These are phyloP conservation scores for Taphrina deformans DNA, from an alignment of 1,139 yeast genomes.

Conservation along the genomic window DNA sequence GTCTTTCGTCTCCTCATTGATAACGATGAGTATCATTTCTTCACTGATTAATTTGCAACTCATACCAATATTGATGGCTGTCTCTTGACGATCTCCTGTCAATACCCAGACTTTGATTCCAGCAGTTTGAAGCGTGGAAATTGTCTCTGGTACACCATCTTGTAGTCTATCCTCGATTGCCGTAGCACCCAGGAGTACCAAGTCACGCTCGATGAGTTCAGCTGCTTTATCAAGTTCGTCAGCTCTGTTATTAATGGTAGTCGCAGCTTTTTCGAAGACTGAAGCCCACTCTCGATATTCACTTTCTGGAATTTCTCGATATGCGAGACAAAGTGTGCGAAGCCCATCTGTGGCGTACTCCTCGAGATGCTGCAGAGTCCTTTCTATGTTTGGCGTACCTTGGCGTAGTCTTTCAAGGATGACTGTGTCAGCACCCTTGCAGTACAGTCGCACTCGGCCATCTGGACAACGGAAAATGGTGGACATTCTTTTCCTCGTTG, in stretches of 20 bases:
- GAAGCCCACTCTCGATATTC: slow-evolving; percentile 69
- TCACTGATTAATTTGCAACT: slow-evolving; percentile 90
- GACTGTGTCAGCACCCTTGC: slow-evolving; percentile 98
- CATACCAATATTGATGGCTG: slow-evolving; percentile 99
- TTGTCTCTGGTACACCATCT: slow-evolving; percentile 98
- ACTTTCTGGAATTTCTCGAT: slow-evolving; percentile 72
- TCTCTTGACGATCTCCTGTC: slow-evolving; percentile 97
- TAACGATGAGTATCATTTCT: slow-evolving; percentile 88
- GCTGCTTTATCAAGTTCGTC: slow-evolving; percentile 80
- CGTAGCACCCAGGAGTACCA: slow-evolving; percentile 88
- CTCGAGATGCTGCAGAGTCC: slow-evolving; percentile 84
- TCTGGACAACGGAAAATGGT: slow-evolving; percentile 93
- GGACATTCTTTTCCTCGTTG: slow-evolving; percentile 97
- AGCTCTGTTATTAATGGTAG: slow-evolving; percentile 72
- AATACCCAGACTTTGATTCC: slow-evolving; percentile 97
- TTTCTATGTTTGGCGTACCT: slow-evolving; percentile 75
- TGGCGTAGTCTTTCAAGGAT: slow-evolving; percentile 77
- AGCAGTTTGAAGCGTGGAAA: slow-evolving; percentile 89
- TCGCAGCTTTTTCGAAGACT: slow-evolving; percentile 73
- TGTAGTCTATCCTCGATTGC: slow-evolving; percentile 97
- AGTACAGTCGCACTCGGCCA: slow-evolving; percentile 80
- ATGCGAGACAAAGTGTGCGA: slow-evolving; percentile 90
- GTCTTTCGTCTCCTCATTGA: slow-evolving; percentile 79
- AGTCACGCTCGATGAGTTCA: slow-evolving; percentile 75
- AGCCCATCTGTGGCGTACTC: slow-evolving; percentile 96